These are phyloP conservation scores for Leucocoprinus birnbaumii DNA, from an alignment of 768 basidiomycete genomes.

Conservation along the genomic window DNA sequence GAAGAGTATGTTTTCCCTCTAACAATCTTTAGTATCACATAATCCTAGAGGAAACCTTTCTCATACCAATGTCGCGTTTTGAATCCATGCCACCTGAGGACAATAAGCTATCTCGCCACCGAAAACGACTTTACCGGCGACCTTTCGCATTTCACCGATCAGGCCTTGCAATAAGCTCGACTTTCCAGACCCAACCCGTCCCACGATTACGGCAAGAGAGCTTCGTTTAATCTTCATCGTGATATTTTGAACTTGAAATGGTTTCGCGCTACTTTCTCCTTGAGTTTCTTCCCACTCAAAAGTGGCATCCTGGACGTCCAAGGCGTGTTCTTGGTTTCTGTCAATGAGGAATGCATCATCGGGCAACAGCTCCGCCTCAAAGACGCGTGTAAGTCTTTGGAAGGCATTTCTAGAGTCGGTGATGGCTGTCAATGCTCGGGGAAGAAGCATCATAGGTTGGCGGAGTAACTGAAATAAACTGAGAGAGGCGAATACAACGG, in stretches of 20 bases:
- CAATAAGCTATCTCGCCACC: conserved; percentile 69
- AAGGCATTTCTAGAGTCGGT: conserved; percentile 67
- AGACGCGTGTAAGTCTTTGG: conserved; percentile 44
- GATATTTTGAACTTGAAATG: conserved; percentile 52
- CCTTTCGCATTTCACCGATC: conserved; percentile 66
- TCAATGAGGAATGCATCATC: conserved; percentile 42
- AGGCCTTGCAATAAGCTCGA: conserved; percentile 59
- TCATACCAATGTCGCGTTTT: conserved; percentile 59
- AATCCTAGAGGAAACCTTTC: background rate
- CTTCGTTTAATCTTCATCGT: conserved; percentile 55
- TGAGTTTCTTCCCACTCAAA: conserved; percentile 58
- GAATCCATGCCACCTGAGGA: conserved; percentile 76
- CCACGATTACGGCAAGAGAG: conserved; percentile 58
- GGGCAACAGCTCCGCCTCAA: conserved; percentile 51
- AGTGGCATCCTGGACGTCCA: conserved; percentile 49
- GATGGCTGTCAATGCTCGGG: conserved; percentile 57
- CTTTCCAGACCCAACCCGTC: conserved; percentile 70
- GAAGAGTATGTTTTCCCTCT: conserved; percentile 69
- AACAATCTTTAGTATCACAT: conserved; percentile 3
- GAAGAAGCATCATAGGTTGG: conserved; percentile 68
- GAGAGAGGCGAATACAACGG: background rate
- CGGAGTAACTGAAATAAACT: conserved; percentile 46
- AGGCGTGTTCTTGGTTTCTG: conserved; percentile 39
- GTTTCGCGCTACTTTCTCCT: conserved; percentile 21
- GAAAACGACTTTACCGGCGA: conserved; percentile 50